Percentiles rank a stretch among this genome's conserved stretches.
These are phyloP conservation scores for Fusarium decemcellulare DNA, from an alignment of 2,329 filamentous ascomycete genomes.

Conservation along the genomic window DNA sequence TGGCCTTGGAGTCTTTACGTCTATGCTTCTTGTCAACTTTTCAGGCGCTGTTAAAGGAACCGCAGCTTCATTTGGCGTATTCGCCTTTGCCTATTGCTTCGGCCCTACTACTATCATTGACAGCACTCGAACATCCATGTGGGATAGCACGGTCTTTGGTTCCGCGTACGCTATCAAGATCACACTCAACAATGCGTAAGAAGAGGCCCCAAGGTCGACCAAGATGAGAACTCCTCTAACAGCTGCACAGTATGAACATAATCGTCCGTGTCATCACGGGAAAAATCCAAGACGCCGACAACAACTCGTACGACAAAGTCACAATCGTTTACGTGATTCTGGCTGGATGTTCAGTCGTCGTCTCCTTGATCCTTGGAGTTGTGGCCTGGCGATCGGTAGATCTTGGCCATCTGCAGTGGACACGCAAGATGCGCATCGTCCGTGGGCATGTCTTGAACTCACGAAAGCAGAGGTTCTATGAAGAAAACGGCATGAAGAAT, in stretches of 20 bases:
- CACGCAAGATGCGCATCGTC: slow-evolving; percentile 1
- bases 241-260: not conserved
- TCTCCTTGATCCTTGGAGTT: not conserved
- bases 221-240: not conserved
- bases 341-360: not conserved
- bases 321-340: slow-evolving; percentile 5
- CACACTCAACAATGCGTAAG: slow-evolving; percentile 66
- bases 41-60: slow-evolving; percentile 63
- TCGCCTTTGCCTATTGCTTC: slow-evolving; percentile 66
- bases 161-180: slow-evolving; percentile 72
- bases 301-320: slow-evolving; percentile 10
- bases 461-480: not conserved
- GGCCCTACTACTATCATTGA: slow-evolving; percentile 72
- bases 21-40: slow-evolving; percentile 69
- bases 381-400: not conserved
- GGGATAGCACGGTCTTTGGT: slow-evolving; percentile 71
- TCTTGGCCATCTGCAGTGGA: slow-evolving; percentile 6
- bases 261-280: slow-evolving; percentile 9
- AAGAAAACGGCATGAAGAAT: not conserved
- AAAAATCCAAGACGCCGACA: slow-evolving; percentile 3
- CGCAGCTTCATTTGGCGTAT: slow-evolving; percentile 71
- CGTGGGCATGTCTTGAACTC: not conserved
- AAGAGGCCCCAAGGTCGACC: accelerated
- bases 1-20: slow-evolving; percentile 61
- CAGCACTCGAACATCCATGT: slow-evolving; percentile 70